Evolutionary conservation across 257 asterid species (phyloP).

Genomic region (Solanum dulcamara): DNA sequence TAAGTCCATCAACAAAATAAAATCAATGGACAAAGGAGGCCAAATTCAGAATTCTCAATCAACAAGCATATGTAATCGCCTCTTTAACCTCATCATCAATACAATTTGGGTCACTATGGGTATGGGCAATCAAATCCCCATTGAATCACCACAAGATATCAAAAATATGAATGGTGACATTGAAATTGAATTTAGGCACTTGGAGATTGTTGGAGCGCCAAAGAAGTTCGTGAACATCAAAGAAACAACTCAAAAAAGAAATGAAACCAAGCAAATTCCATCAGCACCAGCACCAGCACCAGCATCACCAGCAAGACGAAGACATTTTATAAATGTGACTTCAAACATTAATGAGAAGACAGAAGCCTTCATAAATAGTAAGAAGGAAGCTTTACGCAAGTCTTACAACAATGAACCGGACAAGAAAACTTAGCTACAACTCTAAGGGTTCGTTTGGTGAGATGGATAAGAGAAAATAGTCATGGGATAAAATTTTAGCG

Average conservation of each 20-base stretch:
- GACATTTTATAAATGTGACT: constrained; percentile 19
- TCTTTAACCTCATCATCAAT: constrained; percentile 26
- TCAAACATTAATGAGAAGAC: constrained; percentile 45
- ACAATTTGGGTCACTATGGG: neutral
- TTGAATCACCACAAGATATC: neutral
- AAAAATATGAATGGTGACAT: constrained; percentile 15
- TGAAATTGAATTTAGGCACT: constrained; percentile 34
- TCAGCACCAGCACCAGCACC: neutral
- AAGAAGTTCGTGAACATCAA: neutral
- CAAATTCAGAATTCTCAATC: constrained; percentile 4
- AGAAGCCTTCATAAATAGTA: constrained; percentile 38
- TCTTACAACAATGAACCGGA: constrained; percentile 14
- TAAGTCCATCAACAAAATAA: neutral
- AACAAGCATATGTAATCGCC: constrained; percentile 21
- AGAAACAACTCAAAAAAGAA: neutral
- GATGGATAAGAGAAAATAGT: too few species aligned
- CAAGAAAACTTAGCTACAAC: neutral
- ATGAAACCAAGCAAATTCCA: constrained; percentile 6
- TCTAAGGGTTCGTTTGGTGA: too few species aligned
- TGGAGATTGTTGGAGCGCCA: constrained; percentile 7
- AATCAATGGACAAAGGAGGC: constrained; percentile 8
- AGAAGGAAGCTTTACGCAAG: constrained; percentile 34
- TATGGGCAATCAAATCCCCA: neutral
- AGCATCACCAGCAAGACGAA: neutral
- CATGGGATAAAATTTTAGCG: too few species aligned